phyloP scores from a whole-genome alignment of 2,329 filamentous ascomycete species.

The Cercospora sp. region DNA sequence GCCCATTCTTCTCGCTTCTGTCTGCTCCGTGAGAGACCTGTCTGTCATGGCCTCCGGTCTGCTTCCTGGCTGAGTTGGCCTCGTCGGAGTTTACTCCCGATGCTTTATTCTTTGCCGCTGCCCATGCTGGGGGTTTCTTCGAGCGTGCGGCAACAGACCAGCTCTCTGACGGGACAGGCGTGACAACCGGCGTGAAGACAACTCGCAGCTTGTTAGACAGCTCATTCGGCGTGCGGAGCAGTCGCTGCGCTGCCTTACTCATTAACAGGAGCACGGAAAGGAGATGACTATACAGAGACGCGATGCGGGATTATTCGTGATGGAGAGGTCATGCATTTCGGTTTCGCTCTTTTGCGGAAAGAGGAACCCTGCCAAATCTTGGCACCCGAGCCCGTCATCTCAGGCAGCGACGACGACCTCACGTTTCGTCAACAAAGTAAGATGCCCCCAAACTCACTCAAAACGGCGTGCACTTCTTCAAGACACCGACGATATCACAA shows the following conservation, averaged over 20 bases:
- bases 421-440: not conserved
- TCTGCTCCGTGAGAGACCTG: not conserved
- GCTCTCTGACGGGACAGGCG: not conserved
- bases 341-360: not conserved
- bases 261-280: not conserved
- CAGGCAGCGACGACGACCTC: slow-evolving; percentile 11
- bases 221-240: slow-evolving; percentile 10
- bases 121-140: not conserved
- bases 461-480: not conserved
- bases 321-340: not conserved
- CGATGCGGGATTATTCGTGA: not conserved
- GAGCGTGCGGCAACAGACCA: not conserved
- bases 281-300: not conserved
- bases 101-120: not conserved
- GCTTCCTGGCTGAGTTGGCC: not conserved
- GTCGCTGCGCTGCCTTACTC: slow-evolving; percentile 2
- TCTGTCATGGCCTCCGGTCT: not conserved
- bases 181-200: slow-evolving; percentile 7
- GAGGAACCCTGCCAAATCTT: slow-evolving; percentile 2
- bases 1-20: not conserved
- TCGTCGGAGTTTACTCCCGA: not conserved
- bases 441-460: not conserved
- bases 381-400: slow-evolving; percentile 6
- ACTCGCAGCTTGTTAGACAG: slow-evolving; percentile 1
- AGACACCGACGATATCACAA: not conserved